Base-by-base conservation (phyloP, 371 early-diverging fungal species). In the Circinella umbellata region DNA sequence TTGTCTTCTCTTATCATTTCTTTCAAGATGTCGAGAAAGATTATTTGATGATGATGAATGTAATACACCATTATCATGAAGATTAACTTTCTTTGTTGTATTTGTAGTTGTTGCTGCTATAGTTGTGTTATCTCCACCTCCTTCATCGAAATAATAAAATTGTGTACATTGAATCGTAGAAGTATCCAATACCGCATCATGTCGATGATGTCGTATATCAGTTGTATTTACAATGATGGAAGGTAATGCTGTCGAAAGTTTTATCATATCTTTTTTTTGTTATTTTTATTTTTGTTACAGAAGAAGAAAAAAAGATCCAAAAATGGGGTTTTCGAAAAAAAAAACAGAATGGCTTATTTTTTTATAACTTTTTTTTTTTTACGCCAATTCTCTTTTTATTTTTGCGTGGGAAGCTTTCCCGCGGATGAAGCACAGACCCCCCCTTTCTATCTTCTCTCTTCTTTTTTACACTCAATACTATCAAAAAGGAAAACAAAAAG, bases 141-240 rank as follows among this genome's bases (percentile, higher is more conserved):
- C 38, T 34, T 57, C 55, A 38, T 60, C 36, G 55, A 14, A 34
- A 47, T 68, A 68, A 53, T 78, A 78, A 39, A 78, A 78, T 53
- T 57, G 46, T 34, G 76, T 76, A 53, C 76, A 76, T 73, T 78
- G 68, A 61, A 78, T 78, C 0, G 68, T 67, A 0, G 73, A 67
- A 15, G 67, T 70, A 64, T 68, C 51, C 49, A 68, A 11, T 3
- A 63, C 39, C 9, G 48, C 68, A 48, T 47, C 37, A 18, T 27
- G 27, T 27, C 51, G n/a, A 51, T 51, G 51, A 51, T 63, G 36
- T 13, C 59, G 57, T 36, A 27, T 46, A 34, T 20, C 13, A 11
- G 60, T n/a, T 38, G 65, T 47, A 20, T 46, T 46, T 46, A 64
- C 36, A 18, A 64, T 17, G 4, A 64, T 36, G 10, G 48, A 64